Percentiles rank a stretch among this genome's conserved stretches.
Evolutionary conservation across 2,329 filamentous ascomycete genomes (phyloP).

Genomic region (Colletotrichum sojae): DNA sequence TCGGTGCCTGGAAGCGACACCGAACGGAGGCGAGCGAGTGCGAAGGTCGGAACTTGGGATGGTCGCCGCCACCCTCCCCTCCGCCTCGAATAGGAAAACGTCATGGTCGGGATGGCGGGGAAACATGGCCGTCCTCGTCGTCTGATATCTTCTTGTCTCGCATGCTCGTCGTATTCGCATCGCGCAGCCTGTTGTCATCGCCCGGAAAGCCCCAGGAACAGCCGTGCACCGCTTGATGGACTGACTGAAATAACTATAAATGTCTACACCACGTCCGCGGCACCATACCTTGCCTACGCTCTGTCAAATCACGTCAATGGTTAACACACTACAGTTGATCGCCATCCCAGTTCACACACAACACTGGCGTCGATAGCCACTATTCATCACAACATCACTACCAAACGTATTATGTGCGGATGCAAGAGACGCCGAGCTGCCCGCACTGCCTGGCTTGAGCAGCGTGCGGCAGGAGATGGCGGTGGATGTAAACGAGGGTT

Average conservation of each 20-base stretch:
- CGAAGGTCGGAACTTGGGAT: constrained; percentile 7
- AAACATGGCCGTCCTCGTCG: neutral
- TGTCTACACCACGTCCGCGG: neutral
- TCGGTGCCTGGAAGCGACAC: constrained; percentile 8
- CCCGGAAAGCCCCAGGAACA: neutral
- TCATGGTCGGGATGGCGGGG: neutral
- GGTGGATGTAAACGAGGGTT: constrained; percentile 20
- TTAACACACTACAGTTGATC: neutral
- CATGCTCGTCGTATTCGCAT: constrained; percentile 17
- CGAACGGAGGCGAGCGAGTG: constrained; percentile 12
- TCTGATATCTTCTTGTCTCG: constrained; percentile 17
- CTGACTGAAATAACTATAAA: constrained; percentile 2
- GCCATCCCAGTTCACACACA: neutral
- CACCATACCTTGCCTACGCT: too few species aligned
- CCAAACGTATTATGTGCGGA: constrained; percentile 5
- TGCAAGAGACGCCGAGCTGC: constrained; percentile 35
- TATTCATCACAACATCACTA: neutral
- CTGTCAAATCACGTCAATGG: too few species aligned
- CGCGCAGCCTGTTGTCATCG: constrained; percentile 5
- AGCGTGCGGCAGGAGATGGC: constrained; percentile 16
- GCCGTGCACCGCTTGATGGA: constrained; percentile 4
- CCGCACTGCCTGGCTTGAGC: constrained; percentile 35
- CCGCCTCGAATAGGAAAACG: neutral
- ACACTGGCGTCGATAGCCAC: neutral
- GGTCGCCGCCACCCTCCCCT: neutral